Conservation (phyloP, 169 alveolate genomes). For the Plasmodium fragile region DNA sequence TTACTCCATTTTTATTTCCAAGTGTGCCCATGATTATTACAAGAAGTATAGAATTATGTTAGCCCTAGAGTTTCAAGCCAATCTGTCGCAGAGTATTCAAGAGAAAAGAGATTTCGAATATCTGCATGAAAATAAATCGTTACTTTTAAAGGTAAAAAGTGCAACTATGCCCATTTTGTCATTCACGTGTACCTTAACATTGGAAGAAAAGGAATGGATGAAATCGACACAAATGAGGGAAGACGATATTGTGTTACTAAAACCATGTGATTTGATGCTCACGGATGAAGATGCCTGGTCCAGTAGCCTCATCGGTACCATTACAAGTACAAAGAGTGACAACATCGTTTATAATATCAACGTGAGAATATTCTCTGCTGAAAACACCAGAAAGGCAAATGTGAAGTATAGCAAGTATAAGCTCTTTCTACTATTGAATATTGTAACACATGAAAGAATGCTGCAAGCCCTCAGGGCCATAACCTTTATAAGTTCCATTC, state of each 20-base stretch:
- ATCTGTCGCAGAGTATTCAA: slow-evolving; percentile 73
- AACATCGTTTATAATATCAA: slow-evolving; percentile 53
- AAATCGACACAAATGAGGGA: slow-evolving; percentile 79
- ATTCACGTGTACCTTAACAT: slow-evolving; percentile 72
- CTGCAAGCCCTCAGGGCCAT: slow-evolving; percentile 80
- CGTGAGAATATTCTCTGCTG: slow-evolving; percentile 73
- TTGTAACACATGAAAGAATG: slow-evolving; percentile 81
- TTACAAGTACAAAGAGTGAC: slow-evolving; percentile 63
- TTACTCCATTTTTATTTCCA: slow-evolving; percentile 72
- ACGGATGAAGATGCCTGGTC: slow-evolving; percentile 80
- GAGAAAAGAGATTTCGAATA: slow-evolving; percentile 70
- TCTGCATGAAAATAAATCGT: slow-evolving; percentile 72
- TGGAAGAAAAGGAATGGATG: slow-evolving; percentile 77
- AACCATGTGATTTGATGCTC: slow-evolving; percentile 72
- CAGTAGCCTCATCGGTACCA: slow-evolving; percentile 46
- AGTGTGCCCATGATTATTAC: slow-evolving; percentile 76
- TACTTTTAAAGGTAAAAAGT: slow-evolving; percentile 68
- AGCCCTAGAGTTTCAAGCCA: slow-evolving; percentile 75
- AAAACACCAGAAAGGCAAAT: slow-evolving; percentile 65
- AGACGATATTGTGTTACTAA: slow-evolving; percentile 82
- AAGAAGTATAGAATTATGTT: slow-evolving; percentile 73
- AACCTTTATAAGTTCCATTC: slow-evolving; percentile 77
- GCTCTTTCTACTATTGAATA: slow-evolving; percentile 55
- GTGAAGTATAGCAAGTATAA: slow-evolving; percentile 66
- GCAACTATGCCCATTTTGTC: slow-evolving; percentile 69